phyloP scores from a whole-genome alignment of 176 grass and related monocot genomes.

The Echinochloa phyllopogon region DNA sequence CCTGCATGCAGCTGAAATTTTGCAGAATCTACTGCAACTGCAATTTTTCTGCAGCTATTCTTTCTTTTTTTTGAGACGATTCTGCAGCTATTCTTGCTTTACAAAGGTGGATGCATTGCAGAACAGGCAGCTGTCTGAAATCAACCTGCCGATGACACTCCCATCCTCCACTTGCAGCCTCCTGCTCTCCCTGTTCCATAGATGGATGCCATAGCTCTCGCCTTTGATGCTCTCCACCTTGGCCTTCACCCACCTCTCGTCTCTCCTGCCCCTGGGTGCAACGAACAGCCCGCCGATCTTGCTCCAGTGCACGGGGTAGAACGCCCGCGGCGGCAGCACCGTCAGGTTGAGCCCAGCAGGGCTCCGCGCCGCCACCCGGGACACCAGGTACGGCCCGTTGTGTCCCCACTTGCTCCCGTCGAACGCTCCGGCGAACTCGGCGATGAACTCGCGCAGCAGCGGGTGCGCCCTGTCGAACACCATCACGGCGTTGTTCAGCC shows the following conservation, averaged over 20 bases:
- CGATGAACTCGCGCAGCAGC: conserved; percentile 70
- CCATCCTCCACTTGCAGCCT: conserved; percentile 63
- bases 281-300: conserved; percentile 71
- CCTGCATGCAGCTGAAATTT: not conserved
- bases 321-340: conserved; percentile 70
- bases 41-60: not conserved
- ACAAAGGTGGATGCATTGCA: conserved; percentile 62
- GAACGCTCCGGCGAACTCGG: conserved; percentile 78
- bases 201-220: conserved; percentile 70
- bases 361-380: conserved; percentile 56
- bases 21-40: not conserved
- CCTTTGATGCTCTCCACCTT: conserved; percentile 64
- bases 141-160: conserved; percentile 64
- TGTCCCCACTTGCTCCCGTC: conserved; percentile 90
- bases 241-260: conserved; percentile 53
- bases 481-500: conserved; percentile 93
- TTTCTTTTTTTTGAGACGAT: no score
- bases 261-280: conserved; percentile 49
- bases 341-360: conserved; percentile 40
- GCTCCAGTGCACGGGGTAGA: conserved; percentile 87
- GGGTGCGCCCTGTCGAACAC: conserved; percentile 79
- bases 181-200: conserved; percentile 86
- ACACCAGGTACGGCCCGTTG: conserved; percentile 93
- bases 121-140: conserved; percentile 72
- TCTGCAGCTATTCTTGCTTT: conserved; percentile 22